phyloP scores from a whole-genome alignment of 2,329 filamentous ascomycete genomes.

The Paecilomyces niveus region DNA sequence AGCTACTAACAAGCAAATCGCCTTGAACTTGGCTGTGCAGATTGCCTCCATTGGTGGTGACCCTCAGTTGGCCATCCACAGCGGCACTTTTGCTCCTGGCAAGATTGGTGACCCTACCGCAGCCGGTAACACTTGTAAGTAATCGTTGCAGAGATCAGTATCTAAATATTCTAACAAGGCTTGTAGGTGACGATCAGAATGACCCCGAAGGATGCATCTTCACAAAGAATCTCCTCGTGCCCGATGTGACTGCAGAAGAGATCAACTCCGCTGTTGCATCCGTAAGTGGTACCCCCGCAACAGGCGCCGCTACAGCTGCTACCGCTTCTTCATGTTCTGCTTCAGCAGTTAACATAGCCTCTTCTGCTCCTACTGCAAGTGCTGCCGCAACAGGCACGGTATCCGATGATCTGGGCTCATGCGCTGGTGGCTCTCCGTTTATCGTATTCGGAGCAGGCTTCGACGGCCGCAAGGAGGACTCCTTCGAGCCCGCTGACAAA shows the following conservation, averaged over 20 bases:
- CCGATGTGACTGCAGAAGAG: constrained; percentile 48
- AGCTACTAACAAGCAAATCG: constrained; percentile 54
- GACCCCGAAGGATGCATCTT: constrained; percentile 51
- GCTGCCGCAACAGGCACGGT: constrained; percentile 1
- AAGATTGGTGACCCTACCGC: constrained; percentile 45
- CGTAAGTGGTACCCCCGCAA: constrained; percentile 11
- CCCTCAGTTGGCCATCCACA: constrained; percentile 53
- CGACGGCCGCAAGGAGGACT: constrained; percentile 40
- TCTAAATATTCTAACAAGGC: not conserved
- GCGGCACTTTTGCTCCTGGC: constrained; percentile 58
- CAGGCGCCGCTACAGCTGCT: constrained; percentile 10
- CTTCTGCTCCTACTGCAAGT: constrained; percentile 1
- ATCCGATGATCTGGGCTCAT: constrained; percentile 38
- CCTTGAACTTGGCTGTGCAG: constrained; percentile 53
- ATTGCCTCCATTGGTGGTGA: constrained; percentile 57
- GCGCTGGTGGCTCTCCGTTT: constrained; percentile 35
- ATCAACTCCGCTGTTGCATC: constrained; percentile 43
- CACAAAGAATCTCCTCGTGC: constrained; percentile 44
- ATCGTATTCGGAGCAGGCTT: constrained; percentile 45
- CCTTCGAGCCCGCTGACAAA: constrained; percentile 27
- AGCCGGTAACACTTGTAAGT: constrained; percentile 45
- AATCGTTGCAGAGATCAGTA: not conserved
- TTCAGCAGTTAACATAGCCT: constrained; percentile 5
- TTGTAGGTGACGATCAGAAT: constrained; percentile 31
- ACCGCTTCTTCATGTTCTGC: constrained; percentile 1